Conservation (phyloP, 2,329 filamentous ascomycete genomes). For the Fusarium sp. region DNA sequence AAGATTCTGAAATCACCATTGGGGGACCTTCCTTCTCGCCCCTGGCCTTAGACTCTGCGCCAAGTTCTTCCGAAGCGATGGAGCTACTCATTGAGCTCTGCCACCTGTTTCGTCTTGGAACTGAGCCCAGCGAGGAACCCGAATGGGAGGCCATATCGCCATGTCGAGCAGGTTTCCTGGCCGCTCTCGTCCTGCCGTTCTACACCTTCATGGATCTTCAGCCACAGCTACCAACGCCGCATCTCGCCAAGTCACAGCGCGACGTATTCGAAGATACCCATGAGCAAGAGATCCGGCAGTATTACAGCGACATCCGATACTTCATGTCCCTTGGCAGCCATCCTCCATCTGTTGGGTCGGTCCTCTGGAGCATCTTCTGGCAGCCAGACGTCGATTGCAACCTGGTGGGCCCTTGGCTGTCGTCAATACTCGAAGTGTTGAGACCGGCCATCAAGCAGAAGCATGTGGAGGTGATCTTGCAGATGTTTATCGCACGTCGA, state of each 20-base stretch:
- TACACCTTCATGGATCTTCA: neutral
- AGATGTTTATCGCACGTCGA: neutral
- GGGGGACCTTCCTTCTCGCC: neutral
- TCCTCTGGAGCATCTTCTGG: constrained; percentile 8
- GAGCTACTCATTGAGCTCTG: constrained; percentile 4
- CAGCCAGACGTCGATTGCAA: constrained; percentile 3
- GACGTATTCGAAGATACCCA: neutral
- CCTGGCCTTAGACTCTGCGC: neutral
- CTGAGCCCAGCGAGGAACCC: neutral
- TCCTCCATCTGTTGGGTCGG: neutral
- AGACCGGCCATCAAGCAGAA: neutral
- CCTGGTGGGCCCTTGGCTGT: neutral
- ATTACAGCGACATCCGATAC: neutral
- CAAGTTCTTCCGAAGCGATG: neutral
- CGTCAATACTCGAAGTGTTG: neutral
- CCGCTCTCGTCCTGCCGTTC: neutral
- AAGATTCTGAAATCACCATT: neutral
- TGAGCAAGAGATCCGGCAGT: neutral
- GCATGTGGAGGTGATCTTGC: neutral
- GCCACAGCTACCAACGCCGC: neutral
- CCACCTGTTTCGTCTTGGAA: neutral
- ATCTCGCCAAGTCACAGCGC: neutral
- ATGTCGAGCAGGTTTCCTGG: neutral
- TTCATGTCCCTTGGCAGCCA: constrained; percentile 1
- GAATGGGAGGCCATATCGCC: neutral